These are phyloP conservation scores for Acer yangbiense DNA, from an alignment of 345 rosid genomes.

Conservation along the genomic window DNA sequence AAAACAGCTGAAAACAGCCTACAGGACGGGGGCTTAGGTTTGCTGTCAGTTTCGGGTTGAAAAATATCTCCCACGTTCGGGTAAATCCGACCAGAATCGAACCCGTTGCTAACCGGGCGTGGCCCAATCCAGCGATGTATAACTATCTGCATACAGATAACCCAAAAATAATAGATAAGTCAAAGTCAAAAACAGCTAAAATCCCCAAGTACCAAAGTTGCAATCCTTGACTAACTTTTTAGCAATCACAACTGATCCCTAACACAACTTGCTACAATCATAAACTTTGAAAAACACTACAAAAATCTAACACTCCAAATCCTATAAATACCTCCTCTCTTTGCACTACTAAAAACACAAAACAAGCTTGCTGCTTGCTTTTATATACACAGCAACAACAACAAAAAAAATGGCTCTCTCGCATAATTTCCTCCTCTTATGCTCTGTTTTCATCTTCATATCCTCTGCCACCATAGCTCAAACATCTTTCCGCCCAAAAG, in stretches of 20 bases:
- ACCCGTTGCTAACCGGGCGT: no score
- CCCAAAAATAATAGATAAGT: no score
- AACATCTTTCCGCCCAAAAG: constrained; percentile 24
- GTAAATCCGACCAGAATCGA: no score
- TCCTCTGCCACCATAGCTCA: constrained; percentile 14
- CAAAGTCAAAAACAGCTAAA: not conserved
- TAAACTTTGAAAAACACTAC: not conserved
- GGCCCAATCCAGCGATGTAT: no score
- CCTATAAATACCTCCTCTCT: not conserved
- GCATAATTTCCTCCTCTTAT: not conserved
- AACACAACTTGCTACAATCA: not conserved
- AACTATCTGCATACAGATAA: no score
- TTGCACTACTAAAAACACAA: not conserved
- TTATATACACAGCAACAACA: not conserved
- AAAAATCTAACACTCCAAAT: not conserved
- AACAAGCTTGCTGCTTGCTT: not conserved
- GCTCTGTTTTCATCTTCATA: constrained; percentile 3
- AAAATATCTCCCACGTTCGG: no score
- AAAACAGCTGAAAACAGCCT: no score
- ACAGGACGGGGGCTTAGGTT: no score
- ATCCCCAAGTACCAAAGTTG: not conserved
- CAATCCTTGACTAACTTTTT: constrained; percentile 3
- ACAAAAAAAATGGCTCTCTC: not conserved
- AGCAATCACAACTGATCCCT: not conserved
- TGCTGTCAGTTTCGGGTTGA: no score